phyloP scores from a whole-genome alignment of 2,329 filamentous ascomycete genomes.

The Neopestalotiopsis sp. region DNA sequence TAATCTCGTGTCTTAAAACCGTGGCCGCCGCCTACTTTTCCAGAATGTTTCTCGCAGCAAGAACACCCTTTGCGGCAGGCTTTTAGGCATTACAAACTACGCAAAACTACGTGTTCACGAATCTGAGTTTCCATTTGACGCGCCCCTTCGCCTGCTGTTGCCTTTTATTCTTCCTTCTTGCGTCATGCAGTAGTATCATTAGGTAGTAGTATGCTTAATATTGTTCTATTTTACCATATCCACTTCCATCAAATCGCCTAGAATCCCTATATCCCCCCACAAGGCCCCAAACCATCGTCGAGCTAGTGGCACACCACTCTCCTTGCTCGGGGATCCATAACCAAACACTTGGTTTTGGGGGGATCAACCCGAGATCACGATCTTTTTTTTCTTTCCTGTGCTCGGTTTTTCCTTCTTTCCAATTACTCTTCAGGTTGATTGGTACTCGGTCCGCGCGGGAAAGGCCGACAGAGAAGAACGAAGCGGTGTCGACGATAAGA shows the following conservation, averaged over 20 bases:
- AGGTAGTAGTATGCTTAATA: slow-evolving; percentile 2
- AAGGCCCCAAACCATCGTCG: background rate
- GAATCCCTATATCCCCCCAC: background rate
- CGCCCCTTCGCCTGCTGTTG: background rate
- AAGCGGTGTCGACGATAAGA: background rate
- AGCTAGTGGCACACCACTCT: background rate
- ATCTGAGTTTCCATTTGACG: background rate
- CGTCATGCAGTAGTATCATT: background rate
- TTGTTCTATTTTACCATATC: background rate
- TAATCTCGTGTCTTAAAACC: background rate
- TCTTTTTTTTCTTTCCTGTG: background rate
- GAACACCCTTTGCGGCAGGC: background rate
- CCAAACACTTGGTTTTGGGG: background rate
- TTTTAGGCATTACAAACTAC: background rate
- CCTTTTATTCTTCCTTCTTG: background rate
- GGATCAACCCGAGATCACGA: background rate
- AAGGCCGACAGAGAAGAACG: background rate
- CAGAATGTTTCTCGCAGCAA: background rate
- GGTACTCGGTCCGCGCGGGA: background rate
- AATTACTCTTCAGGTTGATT: background rate
- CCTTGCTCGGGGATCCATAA: background rate
- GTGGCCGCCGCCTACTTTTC: background rate
- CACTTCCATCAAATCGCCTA: background rate
- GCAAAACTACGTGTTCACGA: background rate
- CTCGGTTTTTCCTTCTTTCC: background rate